A percentile compares a stretch with the other conserved stretches of the same genome.
Conservation (phyloP, 1,284 basidiomycete species). For the Puccinia coronata region DNA sequence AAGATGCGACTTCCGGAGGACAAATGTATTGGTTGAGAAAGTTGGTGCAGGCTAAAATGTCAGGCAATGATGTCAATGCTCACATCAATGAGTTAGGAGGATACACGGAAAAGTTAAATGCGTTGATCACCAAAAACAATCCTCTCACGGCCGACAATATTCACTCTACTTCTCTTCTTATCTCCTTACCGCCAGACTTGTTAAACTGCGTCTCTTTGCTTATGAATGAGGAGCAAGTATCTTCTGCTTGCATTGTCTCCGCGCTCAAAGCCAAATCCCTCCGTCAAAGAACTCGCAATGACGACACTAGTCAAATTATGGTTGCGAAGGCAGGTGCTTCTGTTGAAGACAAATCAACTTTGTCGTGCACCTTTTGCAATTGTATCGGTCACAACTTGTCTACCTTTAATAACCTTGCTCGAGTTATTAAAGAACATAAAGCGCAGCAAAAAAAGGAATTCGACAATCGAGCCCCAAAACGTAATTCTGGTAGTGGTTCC, state of each 20-base stretch:
- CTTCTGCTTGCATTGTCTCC: neutral
- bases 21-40: conserved; percentile 12
- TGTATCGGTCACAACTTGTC: too few relatives aligned
- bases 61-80: neutral
- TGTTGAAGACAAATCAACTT: too few relatives aligned
- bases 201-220: conserved; percentile 18
- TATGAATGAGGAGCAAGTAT: conserved; percentile 4
- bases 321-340: too few relatives aligned
- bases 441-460: too few relatives aligned
- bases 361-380: too few relatives aligned
- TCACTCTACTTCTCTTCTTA: neutral
- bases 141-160: conserved; percentile 16
- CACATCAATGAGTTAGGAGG: neutral
- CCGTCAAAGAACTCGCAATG: neutral
- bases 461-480: too few relatives aligned
- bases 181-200: neutral
- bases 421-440: too few relatives aligned
- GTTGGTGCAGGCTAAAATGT: neutral
- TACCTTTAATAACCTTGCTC: too few relatives aligned
- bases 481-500: too few relatives aligned
- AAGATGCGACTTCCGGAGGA: neutral
- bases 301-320: neutral
- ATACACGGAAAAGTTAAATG: neutral
- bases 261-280: conserved; percentile 12
- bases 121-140: neutral